Conservation (phyloP, 2,329 filamentous ascomycete species). For the Parascedosporium putredinis region DNA sequence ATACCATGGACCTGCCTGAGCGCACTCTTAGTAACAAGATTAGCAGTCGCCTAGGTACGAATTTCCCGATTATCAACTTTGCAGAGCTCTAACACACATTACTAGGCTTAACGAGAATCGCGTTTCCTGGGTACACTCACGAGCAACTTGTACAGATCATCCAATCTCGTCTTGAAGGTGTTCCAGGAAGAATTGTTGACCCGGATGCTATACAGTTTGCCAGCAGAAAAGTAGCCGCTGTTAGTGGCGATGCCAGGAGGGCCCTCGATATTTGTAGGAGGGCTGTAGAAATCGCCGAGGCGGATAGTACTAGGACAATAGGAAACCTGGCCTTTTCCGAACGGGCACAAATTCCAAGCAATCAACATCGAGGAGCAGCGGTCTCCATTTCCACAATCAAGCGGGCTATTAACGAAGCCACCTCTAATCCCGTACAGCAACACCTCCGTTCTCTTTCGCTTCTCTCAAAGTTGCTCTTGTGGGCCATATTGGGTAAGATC, state of each 20-base stretch:
- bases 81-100: neutral
- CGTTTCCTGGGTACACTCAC: conserved; percentile 94
- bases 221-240: conserved; percentile 89
- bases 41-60: conserved; percentile 65
- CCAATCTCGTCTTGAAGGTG: conserved; percentile 79
- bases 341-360: too few species aligned
- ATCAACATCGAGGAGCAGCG: conserved; percentile 15
- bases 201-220: conserved; percentile 93
- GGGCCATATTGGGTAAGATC: conserved; percentile 67
- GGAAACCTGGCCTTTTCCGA: too few species aligned
- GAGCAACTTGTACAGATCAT: conserved; percentile 97
- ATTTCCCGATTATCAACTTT: neutral
- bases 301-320: too few species aligned
- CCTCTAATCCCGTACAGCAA: conserved; percentile 82
- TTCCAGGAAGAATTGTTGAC: conserved; percentile 83
- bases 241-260: conserved; percentile 85
- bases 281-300: conserved; percentile 88
- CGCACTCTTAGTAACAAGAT: conserved; percentile 97
- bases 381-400: conserved; percentile 93
- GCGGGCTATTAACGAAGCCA: conserved; percentile 89
- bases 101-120: conserved; percentile 74
- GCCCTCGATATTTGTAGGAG: conserved; percentile 91
- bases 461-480: conserved; percentile 73
- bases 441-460: conserved; percentile 76
- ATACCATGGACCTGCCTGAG: conserved; percentile 97